A percentile compares a stretch with the other conserved stretches of the same genome.
These are phyloP conservation scores for Vinca major DNA, from an alignment of 305 asterid genomes.

Conservation along the genomic window DNA sequence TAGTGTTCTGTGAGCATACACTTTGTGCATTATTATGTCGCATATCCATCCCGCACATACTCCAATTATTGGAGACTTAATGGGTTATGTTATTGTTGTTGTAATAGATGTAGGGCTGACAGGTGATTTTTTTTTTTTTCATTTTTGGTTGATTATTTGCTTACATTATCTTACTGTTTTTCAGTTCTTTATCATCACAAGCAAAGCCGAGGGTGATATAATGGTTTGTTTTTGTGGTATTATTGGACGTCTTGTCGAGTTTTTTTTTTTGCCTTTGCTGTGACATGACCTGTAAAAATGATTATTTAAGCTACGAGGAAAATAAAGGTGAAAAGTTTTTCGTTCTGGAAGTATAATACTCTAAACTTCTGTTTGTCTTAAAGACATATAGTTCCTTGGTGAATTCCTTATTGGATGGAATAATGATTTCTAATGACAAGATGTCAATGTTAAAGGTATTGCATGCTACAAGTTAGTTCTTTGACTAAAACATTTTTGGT, in stretches of 20 bases:
- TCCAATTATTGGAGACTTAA: no score
- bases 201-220: background rate
- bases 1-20: no score
- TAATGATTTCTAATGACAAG: background rate
- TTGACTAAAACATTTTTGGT: background rate
- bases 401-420: background rate
- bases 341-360: background rate
- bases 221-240: background rate
- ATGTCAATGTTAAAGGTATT: background rate
- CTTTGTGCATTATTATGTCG: no score
- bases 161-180: background rate
- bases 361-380: background rate
- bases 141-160: background rate
- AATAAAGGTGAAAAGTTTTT: background rate
- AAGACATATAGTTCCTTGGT: background rate
- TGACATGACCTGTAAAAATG: background rate
- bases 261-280: background rate
- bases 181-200: background rate
- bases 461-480: background rate
- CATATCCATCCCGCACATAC: no score
- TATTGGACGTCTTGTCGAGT: background rate
- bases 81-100: no score
- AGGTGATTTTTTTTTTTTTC: background rate
- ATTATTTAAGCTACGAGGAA: background rate
- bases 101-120: no score